These are phyloP conservation scores for Dichotomopilus funicola DNA, from an alignment of 2,329 filamentous ascomycete species.

Conservation along the genomic window DNA sequence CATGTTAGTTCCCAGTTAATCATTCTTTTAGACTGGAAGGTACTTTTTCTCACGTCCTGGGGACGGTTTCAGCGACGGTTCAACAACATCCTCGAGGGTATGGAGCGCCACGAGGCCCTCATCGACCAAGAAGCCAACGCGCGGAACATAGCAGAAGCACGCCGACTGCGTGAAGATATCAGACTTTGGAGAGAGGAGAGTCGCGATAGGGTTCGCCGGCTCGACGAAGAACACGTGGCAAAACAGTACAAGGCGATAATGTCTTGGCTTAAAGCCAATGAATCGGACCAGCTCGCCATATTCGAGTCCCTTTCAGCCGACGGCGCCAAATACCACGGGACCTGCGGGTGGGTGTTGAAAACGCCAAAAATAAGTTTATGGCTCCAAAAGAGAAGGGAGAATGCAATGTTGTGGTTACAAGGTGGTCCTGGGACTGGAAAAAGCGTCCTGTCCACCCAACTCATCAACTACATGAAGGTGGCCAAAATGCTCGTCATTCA, in stretches of 20 bases:
- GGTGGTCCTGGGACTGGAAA: not conserved
- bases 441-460: not conserved
- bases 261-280: not conserved
- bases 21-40: not conserved
- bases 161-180: not conserved
- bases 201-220: not conserved
- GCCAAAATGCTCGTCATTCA: not conserved
- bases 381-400: not conserved
- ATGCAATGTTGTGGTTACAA: not conserved
- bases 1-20: not conserved
- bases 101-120: not conserved
- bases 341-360: not conserved
- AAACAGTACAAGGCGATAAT: not conserved
- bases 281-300: not conserved
- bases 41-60: not conserved
- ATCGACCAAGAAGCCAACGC: conserved; percentile 1
- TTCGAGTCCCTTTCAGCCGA: not conserved
- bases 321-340: not conserved
- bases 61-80: not conserved
- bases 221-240: not conserved
- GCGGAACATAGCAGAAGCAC: not conserved
- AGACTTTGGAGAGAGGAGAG: conserved; percentile 1
- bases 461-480: not conserved
- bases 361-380: not conserved
- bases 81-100: not conserved